Evolutionary conservation across 75 land plant species (phyloP).

Genomic region (Pseudotsuga menziesii): DNA sequence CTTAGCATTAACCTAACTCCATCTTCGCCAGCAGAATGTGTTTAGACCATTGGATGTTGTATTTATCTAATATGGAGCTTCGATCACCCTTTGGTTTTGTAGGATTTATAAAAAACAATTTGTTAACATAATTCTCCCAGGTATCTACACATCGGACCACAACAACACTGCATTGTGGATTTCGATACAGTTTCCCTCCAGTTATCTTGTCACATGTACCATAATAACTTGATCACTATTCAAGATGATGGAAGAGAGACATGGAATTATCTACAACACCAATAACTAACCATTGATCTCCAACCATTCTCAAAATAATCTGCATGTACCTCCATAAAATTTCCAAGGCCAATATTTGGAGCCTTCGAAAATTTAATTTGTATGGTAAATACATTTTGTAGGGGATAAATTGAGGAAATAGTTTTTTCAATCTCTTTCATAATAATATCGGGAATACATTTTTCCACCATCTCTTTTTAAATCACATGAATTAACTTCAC

Average conservation of each 20-base stretch:
- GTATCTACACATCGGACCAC: conserved; percentile 85
- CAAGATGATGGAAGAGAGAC: too few species aligned
- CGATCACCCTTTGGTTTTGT: too few species aligned
- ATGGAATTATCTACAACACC: too few species aligned
- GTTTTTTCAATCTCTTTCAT: conserved; percentile 97
- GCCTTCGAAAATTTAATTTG: conserved; percentile 86
- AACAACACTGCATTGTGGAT: conserved; percentile 84
- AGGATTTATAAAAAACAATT: too few species aligned
- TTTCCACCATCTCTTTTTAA: conserved; percentile 78
- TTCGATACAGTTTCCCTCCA: conserved; percentile 92
- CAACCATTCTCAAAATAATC: too few species aligned
- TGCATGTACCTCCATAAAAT: conserved; percentile 91
- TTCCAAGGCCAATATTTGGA: conserved; percentile 84
- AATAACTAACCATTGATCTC: too few species aligned
- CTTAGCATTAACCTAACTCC: too few species aligned
- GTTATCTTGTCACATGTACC: conserved; percentile 37
- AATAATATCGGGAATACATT: conserved; percentile 91
- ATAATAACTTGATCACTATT: conserved; percentile 31
- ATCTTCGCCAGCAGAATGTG: too few species aligned
- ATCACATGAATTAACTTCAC: conserved; percentile 67
- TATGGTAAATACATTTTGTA: conserved; percentile 68
- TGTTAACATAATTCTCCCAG: too few species aligned
- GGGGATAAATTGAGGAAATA: conserved; percentile 78
- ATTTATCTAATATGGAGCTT: too few species aligned
- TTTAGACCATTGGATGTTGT: too few species aligned